Conservation (phyloP, 2,329 filamentous ascomycete genomes). For the Ceratocystis colombiana region DNA sequence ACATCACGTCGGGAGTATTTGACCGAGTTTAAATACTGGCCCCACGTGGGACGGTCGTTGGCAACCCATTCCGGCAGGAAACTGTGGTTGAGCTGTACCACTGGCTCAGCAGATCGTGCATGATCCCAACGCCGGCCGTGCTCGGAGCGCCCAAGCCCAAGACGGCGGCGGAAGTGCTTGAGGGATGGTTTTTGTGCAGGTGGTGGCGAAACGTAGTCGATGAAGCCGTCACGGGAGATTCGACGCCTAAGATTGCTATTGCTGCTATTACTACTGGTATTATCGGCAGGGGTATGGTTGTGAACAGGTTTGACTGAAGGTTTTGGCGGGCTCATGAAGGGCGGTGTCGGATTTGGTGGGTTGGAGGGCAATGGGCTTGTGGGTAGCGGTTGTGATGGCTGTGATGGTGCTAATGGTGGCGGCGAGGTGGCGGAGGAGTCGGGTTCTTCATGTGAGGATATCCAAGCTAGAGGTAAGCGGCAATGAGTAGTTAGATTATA, state of each 20-base stretch:
- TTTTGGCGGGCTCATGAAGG: constrained; percentile 35
- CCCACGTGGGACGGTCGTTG: constrained; percentile 36
- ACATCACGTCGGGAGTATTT: constrained; percentile 35
- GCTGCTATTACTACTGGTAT: neutral
- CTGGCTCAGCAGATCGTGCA: constrained; percentile 47
- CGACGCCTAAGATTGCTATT: constrained; percentile 33
- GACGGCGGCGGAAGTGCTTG: constrained; percentile 21
- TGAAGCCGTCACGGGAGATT: constrained; percentile 41
- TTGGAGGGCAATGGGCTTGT: constrained; percentile 28
- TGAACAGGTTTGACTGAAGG: constrained; percentile 36
- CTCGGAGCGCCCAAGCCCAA: constrained; percentile 30
- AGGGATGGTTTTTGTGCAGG: constrained; percentile 15
- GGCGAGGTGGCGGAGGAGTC: constrained; percentile 26
- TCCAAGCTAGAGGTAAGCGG: constrained; percentile 37
- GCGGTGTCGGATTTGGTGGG: constrained; percentile 32
- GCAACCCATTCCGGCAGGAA: constrained; percentile 20
- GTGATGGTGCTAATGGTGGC: neutral
- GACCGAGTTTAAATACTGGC: constrained; percentile 42
- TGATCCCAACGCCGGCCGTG: constrained; percentile 51
- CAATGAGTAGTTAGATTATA: neutral
- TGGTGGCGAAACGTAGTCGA: constrained; percentile 31
- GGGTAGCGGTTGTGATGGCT: neutral
- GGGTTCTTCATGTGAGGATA: constrained; percentile 39
- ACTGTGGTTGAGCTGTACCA: constrained; percentile 35
- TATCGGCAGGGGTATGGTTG: constrained; percentile 36